Base-by-base conservation (phyloP, 805 yeast genomes). In the Lipomyces chichibuensis region DNA sequence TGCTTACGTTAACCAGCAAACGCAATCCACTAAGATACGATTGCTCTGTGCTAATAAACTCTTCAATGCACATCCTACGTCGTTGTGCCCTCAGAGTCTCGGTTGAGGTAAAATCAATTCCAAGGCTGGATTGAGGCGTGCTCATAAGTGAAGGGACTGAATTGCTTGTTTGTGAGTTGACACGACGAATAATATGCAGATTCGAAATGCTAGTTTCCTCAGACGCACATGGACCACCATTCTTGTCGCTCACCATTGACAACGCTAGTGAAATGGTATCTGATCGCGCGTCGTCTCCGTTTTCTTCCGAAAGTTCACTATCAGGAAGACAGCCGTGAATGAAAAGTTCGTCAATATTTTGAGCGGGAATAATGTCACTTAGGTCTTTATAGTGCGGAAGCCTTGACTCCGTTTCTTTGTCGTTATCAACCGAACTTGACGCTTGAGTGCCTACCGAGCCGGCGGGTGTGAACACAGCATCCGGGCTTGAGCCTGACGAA, bases 31-130 rank as follows among this genome's bases (percentile, higher is more conserved):
- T 63, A 13, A 69, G 25, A 43, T 69, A 64, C 4, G 61, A 27
- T 60, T 69, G 68, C 57, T 69, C 71, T 6, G 70, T 66, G 27
- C 63, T 56, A n/a, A 69, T 64, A 33, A 69, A 59, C 57, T 69
- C 71, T 46, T 65, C 69, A 13, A 69, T 52, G 33, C 71, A 69
- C 62, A 65, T 46, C 43, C 57, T 61, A 2, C 71, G 65, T 6
- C 65, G 66, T 29, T 57, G 54, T 23, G 65, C 65, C 13, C 70
- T 67, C 33, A 53, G 57, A 14, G 27, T 5, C 3, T n/a, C 46
- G 3, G 60, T 43, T 6, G 37, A 29, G 17, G 46, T 9, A 3
- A 55, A 20, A 56, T 57, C 62, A 25, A 29, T 17, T n/a, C 37
- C 55, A 23, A 20, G 32, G 20, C n/a, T 29, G 33, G 51, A 37